Conservation (phyloP, 176 grass and related monocot genomes). For the Rhynchospora pubera region DNA sequence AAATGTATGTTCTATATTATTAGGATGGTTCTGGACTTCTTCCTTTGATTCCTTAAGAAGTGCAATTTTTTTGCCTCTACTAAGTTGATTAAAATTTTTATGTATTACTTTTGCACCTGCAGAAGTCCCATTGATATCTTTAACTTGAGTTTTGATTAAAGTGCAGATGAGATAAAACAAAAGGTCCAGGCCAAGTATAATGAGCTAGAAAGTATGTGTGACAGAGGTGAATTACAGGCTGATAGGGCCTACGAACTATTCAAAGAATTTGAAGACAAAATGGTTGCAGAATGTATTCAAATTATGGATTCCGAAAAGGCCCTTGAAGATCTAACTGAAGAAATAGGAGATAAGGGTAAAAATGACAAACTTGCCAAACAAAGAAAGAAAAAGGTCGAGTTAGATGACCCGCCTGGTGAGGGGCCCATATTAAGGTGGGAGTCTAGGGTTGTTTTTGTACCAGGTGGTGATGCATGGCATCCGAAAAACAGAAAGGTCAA, state of each 20-base stretch:
- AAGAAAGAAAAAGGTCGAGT: slow-evolving; percentile 38
- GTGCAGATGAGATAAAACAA: slow-evolving; percentile 82
- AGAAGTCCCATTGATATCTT: slow-evolving; percentile 14
- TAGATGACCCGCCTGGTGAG: slow-evolving; percentile 79
- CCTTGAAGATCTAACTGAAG: slow-evolving; percentile 6
- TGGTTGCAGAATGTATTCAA: slow-evolving; percentile 47
- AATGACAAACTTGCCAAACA: slow-evolving; percentile 17
- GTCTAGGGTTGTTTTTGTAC: slow-evolving; percentile 75
- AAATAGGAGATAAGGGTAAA: slow-evolving; percentile 14
- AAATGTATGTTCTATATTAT: background rate
- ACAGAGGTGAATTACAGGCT: slow-evolving; percentile 70
- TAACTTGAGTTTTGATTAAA: slow-evolving; percentile 18
- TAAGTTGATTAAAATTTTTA: background rate
- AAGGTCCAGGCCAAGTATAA: slow-evolving; percentile 78
- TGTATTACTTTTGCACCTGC: background rate
- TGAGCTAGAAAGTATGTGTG: slow-evolving; percentile 74
- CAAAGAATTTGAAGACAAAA: slow-evolving; percentile 84
- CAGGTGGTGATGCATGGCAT: slow-evolving; percentile 79
- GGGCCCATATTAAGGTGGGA: slow-evolving; percentile 91
- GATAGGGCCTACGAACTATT: slow-evolving; percentile 80
- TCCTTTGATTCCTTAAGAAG: background rate
- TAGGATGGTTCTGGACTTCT: background rate
- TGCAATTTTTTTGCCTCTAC: background rate
- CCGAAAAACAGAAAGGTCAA: slow-evolving; percentile 92
- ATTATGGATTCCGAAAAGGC: slow-evolving; percentile 49